Evolutionary conservation across 768 basidiomycete genomes (phyloP).

Genomic region (Psilocybe azurescens): DNA sequence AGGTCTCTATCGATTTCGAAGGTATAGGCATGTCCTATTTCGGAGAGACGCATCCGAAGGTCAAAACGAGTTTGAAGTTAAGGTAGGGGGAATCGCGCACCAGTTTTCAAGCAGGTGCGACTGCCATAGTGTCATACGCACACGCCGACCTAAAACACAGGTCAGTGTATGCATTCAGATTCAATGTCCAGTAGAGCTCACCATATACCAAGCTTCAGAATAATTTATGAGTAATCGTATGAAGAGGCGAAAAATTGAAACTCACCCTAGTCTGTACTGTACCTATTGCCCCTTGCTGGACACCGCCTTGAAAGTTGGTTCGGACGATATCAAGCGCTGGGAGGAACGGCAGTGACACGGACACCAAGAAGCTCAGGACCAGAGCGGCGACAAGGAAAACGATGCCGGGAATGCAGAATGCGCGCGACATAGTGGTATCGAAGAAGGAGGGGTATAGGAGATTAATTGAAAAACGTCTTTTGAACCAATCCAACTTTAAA

Average conservation of each 20-base stretch:
- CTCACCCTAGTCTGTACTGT: slow-evolving; percentile 61
- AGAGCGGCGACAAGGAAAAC: slow-evolving; percentile 59
- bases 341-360: slow-evolving; percentile 75
- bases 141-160: slow-evolving; percentile 61
- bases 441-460: neutral
- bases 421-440: slow-evolving; percentile 38
- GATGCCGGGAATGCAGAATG: slow-evolving; percentile 68
- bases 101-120: slow-evolving; percentile 33
- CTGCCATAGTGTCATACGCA: slow-evolving; percentile 41
- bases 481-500: neutral
- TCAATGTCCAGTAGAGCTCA: slow-evolving; percentile 29
- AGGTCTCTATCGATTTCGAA: slow-evolving; percentile 41
- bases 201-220: slow-evolving; percentile 73
- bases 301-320: slow-evolving; percentile 47
- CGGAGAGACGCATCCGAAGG: too few species aligned
- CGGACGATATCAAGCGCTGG: slow-evolving; percentile 71
- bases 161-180: neutral
- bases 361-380: slow-evolving; percentile 68
- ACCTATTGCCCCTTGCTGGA: slow-evolving; percentile 24
- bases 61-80: neutral
- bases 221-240: slow-evolving; percentile 1
- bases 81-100: slow-evolving; percentile 33
- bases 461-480: neutral
- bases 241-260: slow-evolving; percentile 20
- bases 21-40: slow-evolving; percentile 60